Base-by-base conservation (phyloP, 1,139 yeast genomes). In the Taphrina betulina region DNA sequence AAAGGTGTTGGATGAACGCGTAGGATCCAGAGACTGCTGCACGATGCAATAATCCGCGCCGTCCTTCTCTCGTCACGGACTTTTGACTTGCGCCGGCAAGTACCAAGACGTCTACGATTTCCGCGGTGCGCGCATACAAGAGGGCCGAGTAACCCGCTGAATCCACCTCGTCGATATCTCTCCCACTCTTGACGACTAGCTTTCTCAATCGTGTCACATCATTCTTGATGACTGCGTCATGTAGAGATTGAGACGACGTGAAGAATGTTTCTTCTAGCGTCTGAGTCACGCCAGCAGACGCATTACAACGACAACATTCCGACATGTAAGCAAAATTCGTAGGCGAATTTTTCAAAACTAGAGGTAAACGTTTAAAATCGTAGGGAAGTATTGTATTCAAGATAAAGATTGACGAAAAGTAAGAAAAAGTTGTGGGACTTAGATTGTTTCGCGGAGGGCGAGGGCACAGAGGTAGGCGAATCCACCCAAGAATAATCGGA, bases 241-340 rank as follows among this genome's bases (percentile, higher is more conserved):
- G n/a, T n/a, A n/a, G n/a, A n/a, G n/a, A n/a, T n/a, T n/a, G n/a
- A n/a, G n/a, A n/a, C n/a, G n/a, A n/a, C n/a, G 40, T 50, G 41
- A 50, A 50, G 54, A 40, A 20, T 19, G 37, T 34, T 19, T 50
- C 54, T 10, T 40, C 46, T 10, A 50, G 46, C 1, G 54, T 26
- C 36, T 50, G 46, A 3, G 44, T 29, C 35, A 38, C 44, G 24
- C 12, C 31, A 7, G 31, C 12, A 26, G 31, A 12, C 12, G 31
- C 31, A 26, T 26, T 7, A 7, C 12, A 7, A 12, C 31, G 7
- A 12, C 31, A 26, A 26, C 31, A 26, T 26, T 7, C 31, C 31
- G n/a, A n/a, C n/a, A n/a, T n/a, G n/a, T n/a, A n/a, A n/a, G n/a
- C n/a, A n/a, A n/a, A n/a, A n/a, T n/a, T n/a, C n/a, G n/a, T n/a